Evolutionary conservation across 2,329 filamentous ascomycete species (phyloP), one percentile per base, ranked within the genome.

Genomic region (Trichoderma sp.): DNA sequence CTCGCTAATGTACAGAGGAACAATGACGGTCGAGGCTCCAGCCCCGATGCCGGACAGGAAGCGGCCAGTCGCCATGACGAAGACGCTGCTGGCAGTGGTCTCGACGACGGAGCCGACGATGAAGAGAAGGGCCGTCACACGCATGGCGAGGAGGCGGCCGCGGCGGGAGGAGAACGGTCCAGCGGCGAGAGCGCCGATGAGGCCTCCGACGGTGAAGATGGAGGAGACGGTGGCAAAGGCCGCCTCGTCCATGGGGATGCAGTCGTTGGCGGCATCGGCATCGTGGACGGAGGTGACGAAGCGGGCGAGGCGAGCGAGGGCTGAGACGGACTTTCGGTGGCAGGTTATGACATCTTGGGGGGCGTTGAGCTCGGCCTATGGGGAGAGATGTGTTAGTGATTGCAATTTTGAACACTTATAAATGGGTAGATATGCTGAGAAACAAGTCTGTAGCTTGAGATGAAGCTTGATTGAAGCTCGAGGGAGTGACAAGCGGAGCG

Each of bases 291-390:
- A 77, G 8, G 81, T 78, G 75, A 83, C 75, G 80, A 82, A 79
- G 53, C 77, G 78, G 24, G 79, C 79, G 74, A 83, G 74, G 45
- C 80, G 80, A 71, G 77, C 69, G 74, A 81, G 73, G 12, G 81
- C 75, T 53, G 84, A 83, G 68, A 85, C 84, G 66, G 85, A 83
- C 77, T 86, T 85, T 77, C 91, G 91, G 79, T 91, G 91, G 86
- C 97, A 98, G 75, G 94, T 97, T 80, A 99, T 93, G 81, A 97
- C 94, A 87, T 95, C 93, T 88, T 98, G 93, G 9, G 97, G 97
- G 9, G 96, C 95, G 83, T 99, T 99, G 77, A 99, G 90, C 84
- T 98, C 97, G 79, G 95, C 94, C 95, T 83, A 59, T 68, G 16
- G 8, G 3, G 4, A 14, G 41, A n/a, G 7, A 16, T 9, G 1